A percentile compares a stretch with the other conserved stretches of the same genome.
These are phyloP conservation scores for Russula dissimulans DNA, from an alignment of 768 basidiomycete species.

Conservation along the genomic window DNA sequence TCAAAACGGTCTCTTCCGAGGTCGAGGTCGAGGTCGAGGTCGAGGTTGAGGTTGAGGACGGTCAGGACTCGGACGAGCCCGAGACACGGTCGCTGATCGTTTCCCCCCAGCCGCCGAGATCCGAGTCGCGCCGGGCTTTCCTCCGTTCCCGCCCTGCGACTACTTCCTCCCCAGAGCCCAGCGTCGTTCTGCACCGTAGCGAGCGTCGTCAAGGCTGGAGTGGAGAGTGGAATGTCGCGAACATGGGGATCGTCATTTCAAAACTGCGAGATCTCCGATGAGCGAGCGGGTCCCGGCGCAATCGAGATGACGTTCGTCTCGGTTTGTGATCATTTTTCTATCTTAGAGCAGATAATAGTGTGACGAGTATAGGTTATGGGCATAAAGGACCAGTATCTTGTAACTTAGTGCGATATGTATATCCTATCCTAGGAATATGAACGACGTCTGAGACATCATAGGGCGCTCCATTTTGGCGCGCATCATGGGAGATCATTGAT, in stretches of 20 bases:
- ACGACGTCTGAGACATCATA: too few species aligned
- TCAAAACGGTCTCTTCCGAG: background rate
- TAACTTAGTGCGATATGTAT: too few species aligned
- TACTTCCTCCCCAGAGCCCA: background rate
- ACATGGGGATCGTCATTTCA: slow-evolving; percentile 16
- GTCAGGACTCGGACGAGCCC: too few species aligned
- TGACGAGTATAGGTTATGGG: too few species aligned
- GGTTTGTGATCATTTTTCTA: background rate
- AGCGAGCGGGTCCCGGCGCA: background rate
- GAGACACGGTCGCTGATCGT: background rate
- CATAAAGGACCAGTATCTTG: too few species aligned
- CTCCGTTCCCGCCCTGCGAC: background rate
- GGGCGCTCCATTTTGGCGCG: too few species aligned
- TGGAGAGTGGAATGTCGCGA: slow-evolving; percentile 19
- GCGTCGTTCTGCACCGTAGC: slow-evolving; percentile 5
- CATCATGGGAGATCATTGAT: too few species aligned
- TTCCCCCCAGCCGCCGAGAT: background rate
- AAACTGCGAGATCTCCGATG: slow-evolving; percentile 16
- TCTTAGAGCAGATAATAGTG: too few species aligned
- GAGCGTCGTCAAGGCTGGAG: slow-evolving; percentile 19
- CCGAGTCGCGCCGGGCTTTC: background rate
- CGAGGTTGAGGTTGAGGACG: background rate
- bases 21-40: background rate
- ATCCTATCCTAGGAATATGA: too few species aligned
- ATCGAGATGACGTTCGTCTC: background rate